Base-by-base conservation (phyloP, 495 filamentous ascomycete genomes). In the Xylaria grammica region DNA sequence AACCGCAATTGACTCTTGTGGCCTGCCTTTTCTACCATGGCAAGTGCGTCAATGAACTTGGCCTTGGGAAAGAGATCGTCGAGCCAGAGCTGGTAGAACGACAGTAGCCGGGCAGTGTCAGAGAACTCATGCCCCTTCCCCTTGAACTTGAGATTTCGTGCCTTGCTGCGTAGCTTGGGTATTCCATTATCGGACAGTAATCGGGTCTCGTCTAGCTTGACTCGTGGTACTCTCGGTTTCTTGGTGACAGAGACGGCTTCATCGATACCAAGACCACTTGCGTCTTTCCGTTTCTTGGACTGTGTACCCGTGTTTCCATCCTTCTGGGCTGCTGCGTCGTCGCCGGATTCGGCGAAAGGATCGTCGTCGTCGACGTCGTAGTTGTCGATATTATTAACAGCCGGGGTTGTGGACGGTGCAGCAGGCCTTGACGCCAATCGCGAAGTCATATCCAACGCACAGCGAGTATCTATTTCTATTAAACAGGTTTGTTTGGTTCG, bases 111-210 rank as follows among this genome's bases (percentile, higher is more conserved):
- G 2, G 89, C 84, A 2, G 92, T 84, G 74, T 99, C 95, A 30
- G 88, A 88, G 75, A 93, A 99, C 92, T 97, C 95, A 71, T 97
- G 90, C 8, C 93, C 94, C 80, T 96, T 98, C 30, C 95, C 95
- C 73, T 91, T 95, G 63, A 97, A 88, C 67, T 83, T 91, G 26
- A 99, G 77, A 57, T 87, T 85, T 53, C 86, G 89, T 2, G 91
- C 86, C 69, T 86, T 87, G 53, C 82, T 83, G 50, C 91, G 85
- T 30, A 99, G 77, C 69, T 91, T 94, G 4, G 92, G 91, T 54
- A 98, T 92, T 6, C 95, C 95, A 22, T 86, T 81, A 50, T 88
- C 84, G 11, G 91, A 93, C 5, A 97, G 82, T 4, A 98, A 81
- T 65, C 91, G 85, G 44, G 78, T 73, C 66, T 96, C 93, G 71